Base-by-base conservation (phyloP, 164 flowering plant genomes). In the Vitis labrusca region DNA sequence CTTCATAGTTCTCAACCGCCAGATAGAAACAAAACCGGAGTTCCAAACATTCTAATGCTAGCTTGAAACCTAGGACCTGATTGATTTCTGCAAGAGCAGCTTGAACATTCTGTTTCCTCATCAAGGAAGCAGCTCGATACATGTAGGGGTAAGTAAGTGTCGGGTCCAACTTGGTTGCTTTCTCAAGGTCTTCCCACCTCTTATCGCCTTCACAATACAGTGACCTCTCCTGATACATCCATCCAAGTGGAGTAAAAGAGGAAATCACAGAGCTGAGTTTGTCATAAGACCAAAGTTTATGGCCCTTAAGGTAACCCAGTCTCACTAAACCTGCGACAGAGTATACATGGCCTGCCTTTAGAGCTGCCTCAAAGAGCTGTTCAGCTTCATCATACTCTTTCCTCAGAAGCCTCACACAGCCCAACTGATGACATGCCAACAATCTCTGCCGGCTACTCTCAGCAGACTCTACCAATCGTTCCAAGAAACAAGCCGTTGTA, bases 211-310 rank as follows among this genome's bases (percentile, higher is more conserved):
- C 93, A 79, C 89, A 84, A 77, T 87, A 93, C 11, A 95, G 71
- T 10, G 98, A 90, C 63, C 99, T 84, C 80, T 95, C 99, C 71
- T 91, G 99, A 72, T 90, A 84, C 97, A 96, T 93, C 98, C 99
- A 93, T 69, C 99, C 99, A 58, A 80, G 93, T 4, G 96, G 93
- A 16, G 76, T 63, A 69, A 49, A 71, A 49, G 94, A 85, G 61
- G 89, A 86, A 55, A 96, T 87, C n/a, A 88, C 83, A 61, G 91
- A 81, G 72, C 85, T 86, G 59, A 96, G 85, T 69, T 86, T 89
- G 71, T 90, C 87, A 68, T 85, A 90, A 15, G 98, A 76, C 77
- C 78, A 67, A 71, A 62, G 74, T 67, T 76, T 86, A 48, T 76
- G 73, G 54, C 96, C 97, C 77, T 73, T 84, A 6, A 85, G 78